Evolutionary conservation across 192 early-diverging fungal genomes (phyloP).

Genomic region (Coemansia umbellata): DNA sequence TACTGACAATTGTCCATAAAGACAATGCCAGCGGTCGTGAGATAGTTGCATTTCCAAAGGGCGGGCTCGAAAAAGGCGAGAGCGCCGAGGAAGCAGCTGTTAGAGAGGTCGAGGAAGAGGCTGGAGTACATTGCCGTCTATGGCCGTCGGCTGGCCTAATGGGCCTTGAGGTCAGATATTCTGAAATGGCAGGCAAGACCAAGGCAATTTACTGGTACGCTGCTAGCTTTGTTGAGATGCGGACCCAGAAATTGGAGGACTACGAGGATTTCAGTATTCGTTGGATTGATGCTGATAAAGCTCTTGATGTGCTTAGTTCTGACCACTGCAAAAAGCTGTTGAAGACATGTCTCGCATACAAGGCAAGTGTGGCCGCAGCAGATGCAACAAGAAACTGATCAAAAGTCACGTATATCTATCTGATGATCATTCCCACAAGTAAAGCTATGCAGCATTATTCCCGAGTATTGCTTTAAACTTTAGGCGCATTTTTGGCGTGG

Average conservation of each 20-base stretch:
- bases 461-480: no score
- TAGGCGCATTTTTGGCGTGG: no score
- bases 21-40: not conserved
- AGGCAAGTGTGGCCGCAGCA: no score
- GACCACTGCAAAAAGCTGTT: slow-evolving; percentile 22
- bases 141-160: slow-evolving; percentile 10
- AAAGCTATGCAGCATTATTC: no score
- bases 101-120: slow-evolving; percentile 38
- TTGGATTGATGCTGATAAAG: slow-evolving; percentile 22
- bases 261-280: slow-evolving; percentile 11
- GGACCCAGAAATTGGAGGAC: slow-evolving; percentile 20
- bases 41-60: slow-evolving; percentile 33
- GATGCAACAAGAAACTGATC: no score
- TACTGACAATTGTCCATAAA: slow-evolving; percentile 15
- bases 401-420: no score
- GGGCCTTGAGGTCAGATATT: slow-evolving; percentile 26
- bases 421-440: no score
- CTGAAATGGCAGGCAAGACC: slow-evolving; percentile 3
- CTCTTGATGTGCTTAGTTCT: slow-evolving; percentile 2
- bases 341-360: not conserved
- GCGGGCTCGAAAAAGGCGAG: slow-evolving; percentile 28
- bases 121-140: slow-evolving; percentile 27
- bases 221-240: slow-evolving; percentile 11
- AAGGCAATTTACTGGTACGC: slow-evolving; percentile 48
- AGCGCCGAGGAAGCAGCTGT: slow-evolving; percentile 16